Evolutionary conservation across 179 eudicot genomes (phyloP), one percentile per base, ranked within the genome.

Genomic region (Camellia oleifera): DNA sequence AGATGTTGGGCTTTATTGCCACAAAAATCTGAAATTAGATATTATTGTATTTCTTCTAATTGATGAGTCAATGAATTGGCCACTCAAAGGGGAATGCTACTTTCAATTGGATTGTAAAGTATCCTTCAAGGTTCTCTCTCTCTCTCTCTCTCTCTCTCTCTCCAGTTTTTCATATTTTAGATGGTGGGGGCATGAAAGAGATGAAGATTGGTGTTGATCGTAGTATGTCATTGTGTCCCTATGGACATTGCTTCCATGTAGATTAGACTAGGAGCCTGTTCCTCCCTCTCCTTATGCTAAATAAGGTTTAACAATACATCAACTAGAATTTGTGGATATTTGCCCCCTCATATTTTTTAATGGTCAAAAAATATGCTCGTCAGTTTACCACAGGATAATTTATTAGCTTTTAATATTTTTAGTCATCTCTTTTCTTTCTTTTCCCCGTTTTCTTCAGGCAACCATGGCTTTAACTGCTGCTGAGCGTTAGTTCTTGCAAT

Each of bases 391-490:
- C 20, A 60, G 20, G 20, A 60, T 60, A 15, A 15, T 60, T 60
- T 60, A 15, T 60, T 15, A 14, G 4, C 64, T n/a, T 15, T 60
- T n/a, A 11, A 2, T 54, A 54, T 54, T 54, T 54, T 20, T 71
- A 4, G 46, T 69, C 45, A 10, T 52, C 26, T 70, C 67, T 71
- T 53, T 42, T 69, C 66, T 66, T 75, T 15, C 0, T 11, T 69
- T 64, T 52, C 14, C 67, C 23, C 52, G 4, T 18, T 75, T 77
- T 79, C 66, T 77, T 75, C 85, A 93, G 98, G 78, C 98, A 92
- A 87, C 86, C 92, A 53, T 93, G 92, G 97, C 93, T 81, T 81
- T 90, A 82, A 88, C 94, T 74, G 91, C 88, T 74, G 92, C 92
- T 17, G 94, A 92, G 83, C 92, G 84, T 77, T 88, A 82, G 74